These are phyloP conservation scores for Scheffersomyces titani DNA, from an alignment of 1,139 yeast species.

Conservation along the genomic window DNA sequence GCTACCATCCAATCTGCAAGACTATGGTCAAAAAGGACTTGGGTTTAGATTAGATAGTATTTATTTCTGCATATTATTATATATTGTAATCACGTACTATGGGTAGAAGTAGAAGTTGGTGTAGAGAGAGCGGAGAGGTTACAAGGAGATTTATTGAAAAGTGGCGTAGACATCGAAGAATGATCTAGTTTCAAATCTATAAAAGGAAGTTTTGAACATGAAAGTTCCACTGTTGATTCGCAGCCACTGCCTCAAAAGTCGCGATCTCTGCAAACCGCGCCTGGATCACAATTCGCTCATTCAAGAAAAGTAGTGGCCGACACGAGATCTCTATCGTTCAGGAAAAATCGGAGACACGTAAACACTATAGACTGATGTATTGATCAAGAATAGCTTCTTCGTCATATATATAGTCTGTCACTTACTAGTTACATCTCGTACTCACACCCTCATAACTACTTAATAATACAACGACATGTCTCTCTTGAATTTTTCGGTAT, in stretches of 20 bases:
- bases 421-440: not conserved
- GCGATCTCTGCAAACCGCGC: not conserved
- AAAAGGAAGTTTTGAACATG: not conserved
- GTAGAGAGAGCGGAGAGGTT: too few species aligned
- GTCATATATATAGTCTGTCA: not conserved
- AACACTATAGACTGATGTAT: not conserved
- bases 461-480: slow-evolving; percentile 6
- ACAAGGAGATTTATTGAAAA: not conserved
- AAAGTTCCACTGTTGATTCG: not conserved
- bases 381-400: not conserved
- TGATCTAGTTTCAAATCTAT: not conserved
- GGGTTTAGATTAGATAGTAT: slow-evolving; percentile 18
- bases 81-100: not conserved
- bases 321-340: not conserved
- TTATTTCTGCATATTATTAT: not conserved
- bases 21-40: slow-evolving; percentile 78
- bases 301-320: not conserved
- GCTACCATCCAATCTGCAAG: slow-evolving; percentile 86
- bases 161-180: not conserved
- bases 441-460: not conserved
- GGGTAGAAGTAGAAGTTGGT: not conserved
- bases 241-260: not conserved
- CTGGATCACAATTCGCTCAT: not conserved
- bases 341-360: not conserved
- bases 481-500: not conserved